Conservation (phyloP, 2,329 filamentous ascomycete species). For the Fusarium newnesense region DNA sequence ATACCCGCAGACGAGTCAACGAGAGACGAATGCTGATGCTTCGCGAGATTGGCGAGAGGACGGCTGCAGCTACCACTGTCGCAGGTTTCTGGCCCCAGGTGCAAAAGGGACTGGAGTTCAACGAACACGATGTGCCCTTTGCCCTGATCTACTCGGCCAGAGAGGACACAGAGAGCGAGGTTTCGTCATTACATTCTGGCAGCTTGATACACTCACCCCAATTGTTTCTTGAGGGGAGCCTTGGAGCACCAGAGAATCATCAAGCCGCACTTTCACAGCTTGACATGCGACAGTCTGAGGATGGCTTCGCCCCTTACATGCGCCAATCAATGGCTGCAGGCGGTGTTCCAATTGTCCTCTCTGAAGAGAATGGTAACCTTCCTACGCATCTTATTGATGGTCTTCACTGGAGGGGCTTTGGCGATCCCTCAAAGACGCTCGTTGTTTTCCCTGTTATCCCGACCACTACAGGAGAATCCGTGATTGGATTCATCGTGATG, state of each 20-base stretch:
- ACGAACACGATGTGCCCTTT: slow-evolving; percentile 81
- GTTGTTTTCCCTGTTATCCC: slow-evolving; percentile 84
- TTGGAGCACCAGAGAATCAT: slow-evolving; percentile 75
- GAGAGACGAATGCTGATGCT: slow-evolving; percentile 84
- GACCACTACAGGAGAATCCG: slow-evolving; percentile 74
- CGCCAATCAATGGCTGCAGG: slow-evolving; percentile 76
- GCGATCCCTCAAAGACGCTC: slow-evolving; percentile 74
- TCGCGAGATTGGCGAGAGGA: slow-evolving; percentile 80
- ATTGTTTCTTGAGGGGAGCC: slow-evolving; percentile 75
- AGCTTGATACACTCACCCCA: slow-evolving; percentile 70
- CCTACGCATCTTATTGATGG: slow-evolving; percentile 72
- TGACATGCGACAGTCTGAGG: slow-evolving; percentile 75
- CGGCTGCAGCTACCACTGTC: slow-evolving; percentile 76
- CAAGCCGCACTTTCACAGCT: slow-evolving; percentile 67
- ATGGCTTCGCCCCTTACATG: slow-evolving; percentile 81
- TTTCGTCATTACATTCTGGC: slow-evolving; percentile 76
- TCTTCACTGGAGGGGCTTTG: slow-evolving; percentile 76
- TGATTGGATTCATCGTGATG: slow-evolving; percentile 81
- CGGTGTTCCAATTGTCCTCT: slow-evolving; percentile 73
- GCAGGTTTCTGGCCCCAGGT: slow-evolving; percentile 80
- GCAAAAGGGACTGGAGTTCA: slow-evolving; percentile 74
- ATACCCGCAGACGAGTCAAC: slow-evolving; percentile 80
- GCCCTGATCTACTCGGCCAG: slow-evolving; percentile 79
- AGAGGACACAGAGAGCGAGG: slow-evolving; percentile 77
- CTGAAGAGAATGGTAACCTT: slow-evolving; percentile 73